phyloP scores from a whole-genome alignment of 2,329 filamentous ascomycete genomes.

The Chaetomium strumarium region DNA sequence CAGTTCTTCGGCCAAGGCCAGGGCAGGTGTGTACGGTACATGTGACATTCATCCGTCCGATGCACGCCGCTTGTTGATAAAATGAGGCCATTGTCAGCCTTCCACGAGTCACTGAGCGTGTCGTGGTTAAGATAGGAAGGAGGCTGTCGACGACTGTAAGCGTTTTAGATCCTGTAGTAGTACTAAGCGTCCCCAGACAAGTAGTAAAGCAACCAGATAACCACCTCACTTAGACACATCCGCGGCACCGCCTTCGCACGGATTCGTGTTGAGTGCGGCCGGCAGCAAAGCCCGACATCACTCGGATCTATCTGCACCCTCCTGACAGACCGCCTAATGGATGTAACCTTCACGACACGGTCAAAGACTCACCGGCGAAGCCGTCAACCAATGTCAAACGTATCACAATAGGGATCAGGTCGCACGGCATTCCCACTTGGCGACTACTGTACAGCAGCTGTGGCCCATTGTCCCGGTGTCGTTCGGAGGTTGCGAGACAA shows the following conservation, averaged over 20 bases:
- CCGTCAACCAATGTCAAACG: not conserved
- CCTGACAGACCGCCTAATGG: conserved; percentile 6
- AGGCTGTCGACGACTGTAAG: too few relatives aligned
- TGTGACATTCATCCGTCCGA: too few relatives aligned
- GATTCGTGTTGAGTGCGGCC: not conserved
- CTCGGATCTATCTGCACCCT: not conserved
- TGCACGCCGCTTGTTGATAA: too few relatives aligned
- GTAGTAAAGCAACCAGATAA: not conserved
- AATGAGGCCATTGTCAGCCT: too few relatives aligned
- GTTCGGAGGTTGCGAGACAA: not conserved
- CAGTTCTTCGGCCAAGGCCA: too few relatives aligned
- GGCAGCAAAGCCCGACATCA: conserved; percentile 1
- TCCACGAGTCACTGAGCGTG: too few relatives aligned
- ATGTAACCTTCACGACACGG: not conserved
- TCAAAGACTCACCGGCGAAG: not conserved
- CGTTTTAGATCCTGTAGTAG: too few relatives aligned
- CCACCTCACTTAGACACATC: too few relatives aligned
- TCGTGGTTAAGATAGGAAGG: too few relatives aligned
- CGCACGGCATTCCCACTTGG: not conserved
- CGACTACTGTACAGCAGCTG: not conserved
- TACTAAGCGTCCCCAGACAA: not conserved
- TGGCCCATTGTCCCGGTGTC: not conserved
- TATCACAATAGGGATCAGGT: not conserved
- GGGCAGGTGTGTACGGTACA: too few relatives aligned
- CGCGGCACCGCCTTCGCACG: too few relatives aligned